Percentiles rank a stretch among this genome's conserved stretches.
Evolutionary conservation across 1,284 basidiomycete genomes (phyloP).

Genomic region (Cryptococcus amylolentus): DNA sequence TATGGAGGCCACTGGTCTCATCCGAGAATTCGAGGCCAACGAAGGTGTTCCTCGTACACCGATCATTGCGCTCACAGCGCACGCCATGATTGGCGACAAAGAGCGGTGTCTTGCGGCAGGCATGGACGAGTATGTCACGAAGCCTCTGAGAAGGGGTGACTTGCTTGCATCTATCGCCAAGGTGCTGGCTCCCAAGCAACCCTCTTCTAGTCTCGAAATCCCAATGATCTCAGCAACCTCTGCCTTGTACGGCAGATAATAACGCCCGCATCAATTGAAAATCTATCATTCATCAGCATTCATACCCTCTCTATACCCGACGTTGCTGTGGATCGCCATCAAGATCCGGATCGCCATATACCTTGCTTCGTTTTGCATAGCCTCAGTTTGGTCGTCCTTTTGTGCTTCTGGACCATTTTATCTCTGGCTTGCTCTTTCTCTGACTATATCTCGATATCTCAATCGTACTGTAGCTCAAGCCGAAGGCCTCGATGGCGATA

Average conservation of each 20-base stretch:
- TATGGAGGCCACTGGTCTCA: slow-evolving; percentile 54
- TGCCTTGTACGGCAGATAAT: not conserved
- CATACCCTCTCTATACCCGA: no score
- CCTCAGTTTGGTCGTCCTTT: no score
- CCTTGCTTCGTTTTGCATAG: no score
- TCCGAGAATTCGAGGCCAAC: slow-evolving; percentile 68
- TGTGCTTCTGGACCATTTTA: no score
- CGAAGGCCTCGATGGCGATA: not conserved
- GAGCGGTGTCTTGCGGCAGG: slow-evolving; percentile 89
- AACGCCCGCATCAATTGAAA: no score
- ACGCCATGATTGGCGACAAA: slow-evolving; percentile 87
- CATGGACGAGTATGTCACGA: slow-evolving; percentile 54
- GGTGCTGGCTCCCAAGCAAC: slow-evolving; percentile 25
- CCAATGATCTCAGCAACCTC: not conserved
- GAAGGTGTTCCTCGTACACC: slow-evolving; percentile 72
- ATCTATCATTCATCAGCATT: no score
- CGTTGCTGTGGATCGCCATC: no score
- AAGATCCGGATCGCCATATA: no score
- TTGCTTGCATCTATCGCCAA: slow-evolving; percentile 47
- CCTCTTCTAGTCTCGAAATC: not conserved
- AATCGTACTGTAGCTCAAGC: not conserved
- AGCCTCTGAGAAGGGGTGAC: slow-evolving; percentile 49
- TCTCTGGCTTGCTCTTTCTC: no score
- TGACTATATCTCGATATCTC: no score
- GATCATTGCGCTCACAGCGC: slow-evolving; percentile 83